phyloP scores from a whole-genome alignment of 2,329 filamentous ascomycete genomes.

The Aspergillus texensis region DNA sequence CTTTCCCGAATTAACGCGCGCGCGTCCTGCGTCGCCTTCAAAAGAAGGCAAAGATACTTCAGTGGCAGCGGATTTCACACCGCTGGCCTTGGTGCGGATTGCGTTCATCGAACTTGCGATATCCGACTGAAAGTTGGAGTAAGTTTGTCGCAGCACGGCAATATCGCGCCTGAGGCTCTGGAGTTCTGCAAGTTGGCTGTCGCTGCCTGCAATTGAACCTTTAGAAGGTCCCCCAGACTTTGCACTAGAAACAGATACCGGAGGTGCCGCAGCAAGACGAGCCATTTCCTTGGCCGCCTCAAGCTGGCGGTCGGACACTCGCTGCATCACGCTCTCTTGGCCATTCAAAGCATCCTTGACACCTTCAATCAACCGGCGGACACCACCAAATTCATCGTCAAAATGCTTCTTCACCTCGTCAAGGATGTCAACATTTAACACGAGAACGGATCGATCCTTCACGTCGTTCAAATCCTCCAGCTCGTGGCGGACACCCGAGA shows the following conservation, averaged over 20 bases:
- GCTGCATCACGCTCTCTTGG: conserved; percentile 78
- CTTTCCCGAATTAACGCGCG: conserved; percentile 83
- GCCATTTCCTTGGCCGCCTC: conserved; percentile 88
- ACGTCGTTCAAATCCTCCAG: conserved; percentile 90
- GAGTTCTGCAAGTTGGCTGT: conserved; percentile 73
- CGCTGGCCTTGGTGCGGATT: conserved; percentile 77
- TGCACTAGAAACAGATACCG: conserved; percentile 29
- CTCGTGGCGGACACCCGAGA: conserved; percentile 96
- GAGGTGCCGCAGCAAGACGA: conserved; percentile 58
- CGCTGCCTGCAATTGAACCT: conserved; percentile 43
- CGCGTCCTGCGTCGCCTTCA: conserved; percentile 77
- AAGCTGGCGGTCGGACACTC: conserved; percentile 87
- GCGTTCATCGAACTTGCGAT: conserved; percentile 84
- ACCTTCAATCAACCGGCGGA: conserved; percentile 82
- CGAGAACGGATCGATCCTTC: conserved; percentile 93
- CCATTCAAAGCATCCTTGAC: conserved; percentile 82
- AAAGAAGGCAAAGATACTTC: conserved; percentile 71
- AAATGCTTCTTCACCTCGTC: conserved; percentile 97
- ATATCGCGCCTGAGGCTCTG: conserved; percentile 84
- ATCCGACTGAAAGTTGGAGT: conserved; percentile 86
- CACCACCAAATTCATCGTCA: conserved; percentile 81
- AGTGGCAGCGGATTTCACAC: conserved; percentile 74
- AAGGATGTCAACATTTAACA: conserved; percentile 86
- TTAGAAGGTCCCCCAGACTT: conserved; percentile 29
- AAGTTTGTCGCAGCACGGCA: conserved; percentile 89